phyloP scores from a whole-genome alignment of 2,329 filamentous ascomycete species.

The Penicillium sp. region DNA sequence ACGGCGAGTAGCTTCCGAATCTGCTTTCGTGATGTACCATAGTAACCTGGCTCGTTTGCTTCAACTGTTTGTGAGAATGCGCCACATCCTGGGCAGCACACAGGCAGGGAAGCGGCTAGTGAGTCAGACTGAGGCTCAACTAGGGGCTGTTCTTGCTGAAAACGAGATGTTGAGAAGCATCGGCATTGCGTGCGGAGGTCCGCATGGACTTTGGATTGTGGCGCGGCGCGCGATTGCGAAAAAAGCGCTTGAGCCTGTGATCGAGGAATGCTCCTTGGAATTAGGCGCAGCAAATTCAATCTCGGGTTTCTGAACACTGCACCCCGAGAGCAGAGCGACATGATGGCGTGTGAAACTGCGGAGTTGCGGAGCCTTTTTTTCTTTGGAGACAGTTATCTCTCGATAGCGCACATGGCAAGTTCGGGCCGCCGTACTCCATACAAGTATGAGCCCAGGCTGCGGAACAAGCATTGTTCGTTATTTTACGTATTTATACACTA shows the following conservation, averaged over 20 bases:
- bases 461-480: not conserved
- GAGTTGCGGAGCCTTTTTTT: constrained; percentile 23
- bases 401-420: constrained; percentile 24
- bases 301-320: constrained; percentile 19
- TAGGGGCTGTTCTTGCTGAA: constrained; percentile 7
- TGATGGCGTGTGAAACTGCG: constrained; percentile 19
- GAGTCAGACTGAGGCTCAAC: constrained; percentile 13
- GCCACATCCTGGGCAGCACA: constrained; percentile 62
- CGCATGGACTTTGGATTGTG: not conserved
- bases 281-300: constrained; percentile 3
- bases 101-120: constrained; percentile 41
- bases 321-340: constrained; percentile 30
- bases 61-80: constrained; percentile 58
- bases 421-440: constrained; percentile 11
- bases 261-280: not conserved
- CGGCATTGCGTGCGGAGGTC: constrained; percentile 13
- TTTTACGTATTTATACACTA: not conserved
- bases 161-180: constrained; percentile 19
- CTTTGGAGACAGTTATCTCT: constrained; percentile 16
- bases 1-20: constrained; percentile 41
- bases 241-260: not conserved
- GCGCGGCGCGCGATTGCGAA: not conserved
- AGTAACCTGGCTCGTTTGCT: constrained; percentile 57
- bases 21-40: constrained; percentile 50
- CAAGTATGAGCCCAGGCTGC: not conserved